Evolutionary conservation across 192 early-diverging fungal species (phyloP), one percentile per base, ranked within the genome.

Genomic region (Linnemannia zychae): DNA sequence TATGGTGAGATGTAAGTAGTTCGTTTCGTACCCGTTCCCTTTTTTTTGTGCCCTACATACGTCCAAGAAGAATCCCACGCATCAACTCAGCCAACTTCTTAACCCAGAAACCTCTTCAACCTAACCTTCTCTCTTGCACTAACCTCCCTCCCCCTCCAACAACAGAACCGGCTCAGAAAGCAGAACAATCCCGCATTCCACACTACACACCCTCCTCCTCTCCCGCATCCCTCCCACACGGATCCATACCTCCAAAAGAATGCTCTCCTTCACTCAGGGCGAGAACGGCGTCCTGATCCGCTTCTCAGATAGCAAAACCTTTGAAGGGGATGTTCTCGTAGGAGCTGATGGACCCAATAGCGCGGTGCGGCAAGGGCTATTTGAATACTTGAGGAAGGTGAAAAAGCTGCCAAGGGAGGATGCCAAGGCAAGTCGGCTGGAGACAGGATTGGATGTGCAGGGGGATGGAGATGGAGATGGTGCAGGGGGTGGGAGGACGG

Each of bases 321-420:
- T 88, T 31, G 66, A 66, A 9, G 86, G 86, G 0, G 86, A 87
- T 22, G 48, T 87, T 31, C 53, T 87, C 3, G 69, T 87, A 17
- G 86, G 86, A 7, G 86, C 86, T 2, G 86, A 87, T 48, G 86
- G 86, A 0, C 80, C 74, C 2, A 46, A 71, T 44, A 67, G 52
- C 20, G 20, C 36, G n/a, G 81, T 87, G 18, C 69, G 81, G n/a
- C 71, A 78, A 28, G 33, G 50, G 9, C 37, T 84, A 46, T 79
- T 40, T 50, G 33, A 33, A 17, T 34, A 33, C 20, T 46, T 72
- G 34, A 82, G 18, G 18, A 46, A n/a, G 22, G 0, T 2, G 7
- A 36, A 50, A 0, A 48, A 36, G 4, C 24, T 74, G 13, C 53
- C 72, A 0, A 13, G 20, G 0, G 20, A 11, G 36, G 72, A 74